A percentile compares a stretch with the other conserved stretches of the same genome.
These are phyloP conservation scores for Pleurotus pulmonarius DNA, from an alignment of 768 basidiomycete genomes.

Conservation along the genomic window DNA sequence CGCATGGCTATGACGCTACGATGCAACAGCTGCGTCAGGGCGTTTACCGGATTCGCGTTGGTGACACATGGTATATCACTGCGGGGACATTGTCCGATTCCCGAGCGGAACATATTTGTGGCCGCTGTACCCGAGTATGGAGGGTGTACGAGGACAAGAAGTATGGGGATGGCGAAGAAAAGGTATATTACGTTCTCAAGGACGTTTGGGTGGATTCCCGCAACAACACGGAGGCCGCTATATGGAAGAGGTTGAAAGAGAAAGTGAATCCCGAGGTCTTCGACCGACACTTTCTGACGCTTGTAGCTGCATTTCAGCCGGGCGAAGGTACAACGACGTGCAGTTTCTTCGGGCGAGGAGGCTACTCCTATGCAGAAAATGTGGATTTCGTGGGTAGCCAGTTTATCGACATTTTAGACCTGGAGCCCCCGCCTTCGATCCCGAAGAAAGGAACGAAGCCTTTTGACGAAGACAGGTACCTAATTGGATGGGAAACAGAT, in stretches of 20 bases:
- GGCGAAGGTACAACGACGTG: background rate
- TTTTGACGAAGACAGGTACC: too few species aligned
- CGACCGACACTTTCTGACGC: background rate
- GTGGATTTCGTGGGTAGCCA: background rate
- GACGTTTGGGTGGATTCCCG: background rate
- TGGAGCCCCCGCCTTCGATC: background rate
- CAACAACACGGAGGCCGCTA: background rate
- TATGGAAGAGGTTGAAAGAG: background rate
- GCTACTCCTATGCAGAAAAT: background rate
- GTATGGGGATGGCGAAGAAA: background rate
- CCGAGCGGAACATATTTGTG: background rate
- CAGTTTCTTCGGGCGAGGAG: background rate
- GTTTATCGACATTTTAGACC: background rate
- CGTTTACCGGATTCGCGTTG: constrained; percentile 7
- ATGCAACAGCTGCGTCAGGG: constrained; percentile 2
- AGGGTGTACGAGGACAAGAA: background rate
- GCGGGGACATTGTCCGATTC: background rate
- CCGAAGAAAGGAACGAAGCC: background rate
- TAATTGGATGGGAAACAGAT: too few species aligned
- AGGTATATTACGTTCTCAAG: background rate
- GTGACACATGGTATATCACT: background rate
- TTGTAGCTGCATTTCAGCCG: background rate
- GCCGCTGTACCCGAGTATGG: constrained; percentile 11
- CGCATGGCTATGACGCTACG: constrained; percentile 13
- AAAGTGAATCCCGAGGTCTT: background rate